These are phyloP conservation scores for Ophiostoma tasmaniense DNA, from an alignment of 2,329 filamentous ascomycete species.

Conservation along the genomic window DNA sequence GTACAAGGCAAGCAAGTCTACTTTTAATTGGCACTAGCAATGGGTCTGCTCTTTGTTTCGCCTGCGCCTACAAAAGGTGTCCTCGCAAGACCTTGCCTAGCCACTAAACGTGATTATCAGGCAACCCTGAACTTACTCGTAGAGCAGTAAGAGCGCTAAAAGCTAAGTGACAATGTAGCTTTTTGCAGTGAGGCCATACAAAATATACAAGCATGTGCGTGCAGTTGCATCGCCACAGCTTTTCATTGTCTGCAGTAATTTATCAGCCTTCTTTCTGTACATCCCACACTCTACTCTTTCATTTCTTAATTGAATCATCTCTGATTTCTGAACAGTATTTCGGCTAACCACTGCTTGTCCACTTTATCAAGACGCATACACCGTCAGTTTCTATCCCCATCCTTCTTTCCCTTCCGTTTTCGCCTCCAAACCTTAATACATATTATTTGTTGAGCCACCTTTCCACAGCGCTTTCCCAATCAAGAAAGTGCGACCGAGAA, in stretches of 20 bases:
- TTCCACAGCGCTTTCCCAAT: slow-evolving; percentile 3
- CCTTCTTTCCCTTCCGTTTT: background rate
- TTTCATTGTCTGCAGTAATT: background rate
- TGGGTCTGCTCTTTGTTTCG: background rate
- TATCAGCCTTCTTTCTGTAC: background rate
- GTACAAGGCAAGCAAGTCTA: background rate
- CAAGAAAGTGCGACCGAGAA: background rate
- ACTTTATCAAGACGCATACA: background rate
- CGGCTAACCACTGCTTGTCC: background rate
- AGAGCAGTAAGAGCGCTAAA: background rate
- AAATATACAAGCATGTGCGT: background rate
- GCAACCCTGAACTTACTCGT: background rate
- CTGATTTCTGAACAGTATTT: background rate
- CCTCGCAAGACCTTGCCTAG: background rate
- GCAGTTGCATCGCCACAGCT: background rate
- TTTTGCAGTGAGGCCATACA: background rate
- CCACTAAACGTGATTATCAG: background rate
- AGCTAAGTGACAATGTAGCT: background rate
- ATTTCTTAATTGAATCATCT: background rate
- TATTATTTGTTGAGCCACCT: background rate
- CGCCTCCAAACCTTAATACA: background rate
- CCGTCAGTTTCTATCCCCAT: background rate
- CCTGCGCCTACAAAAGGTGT: background rate
- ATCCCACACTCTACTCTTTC: background rate
- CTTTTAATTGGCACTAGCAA: background rate